Percentiles rank a stretch among this genome's conserved stretches.
These are phyloP conservation scores for Wickerhamiella spandovensis DNA, from an alignment of 805 yeast genomes.

Conservation along the genomic window DNA sequence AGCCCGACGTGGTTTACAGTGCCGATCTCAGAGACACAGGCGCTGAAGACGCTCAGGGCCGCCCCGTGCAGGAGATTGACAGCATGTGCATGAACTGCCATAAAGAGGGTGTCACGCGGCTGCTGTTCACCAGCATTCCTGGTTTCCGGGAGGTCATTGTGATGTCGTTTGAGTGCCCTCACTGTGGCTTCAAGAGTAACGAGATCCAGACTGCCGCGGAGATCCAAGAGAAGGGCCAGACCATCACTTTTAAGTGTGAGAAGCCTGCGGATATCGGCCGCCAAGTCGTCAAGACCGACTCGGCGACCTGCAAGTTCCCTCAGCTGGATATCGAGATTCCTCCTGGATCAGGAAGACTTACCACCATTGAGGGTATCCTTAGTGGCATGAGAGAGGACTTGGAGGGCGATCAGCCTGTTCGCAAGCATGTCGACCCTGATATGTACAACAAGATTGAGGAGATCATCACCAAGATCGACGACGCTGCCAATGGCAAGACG, in stretches of 20 bases:
- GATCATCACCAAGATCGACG: constrained; percentile 45
- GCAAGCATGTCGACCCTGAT: constrained; percentile 65
- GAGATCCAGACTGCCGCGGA: constrained; percentile 94
- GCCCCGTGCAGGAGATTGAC: constrained; percentile 90
- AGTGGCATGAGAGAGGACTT: constrained; percentile 75
- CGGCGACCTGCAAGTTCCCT: constrained; percentile 62
- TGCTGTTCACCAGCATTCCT: constrained; percentile 81
- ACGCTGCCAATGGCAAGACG: constrained; percentile 51
- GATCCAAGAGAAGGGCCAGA: constrained; percentile 78
- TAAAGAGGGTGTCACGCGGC: constrained; percentile 67
- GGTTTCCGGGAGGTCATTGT: constrained; percentile 78
- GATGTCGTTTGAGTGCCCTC: constrained; percentile 94
- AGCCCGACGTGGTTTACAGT: constrained; percentile 30
- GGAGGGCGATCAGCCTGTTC: constrained; percentile 62
- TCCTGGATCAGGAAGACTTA: constrained; percentile 83
- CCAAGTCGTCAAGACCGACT: constrained; percentile 84
- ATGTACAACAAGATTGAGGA: constrained; percentile 60
- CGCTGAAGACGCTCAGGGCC: constrained; percentile 72
- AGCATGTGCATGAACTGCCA: constrained; percentile 95
- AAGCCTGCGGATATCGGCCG: constrained; percentile 62
- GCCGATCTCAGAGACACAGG: constrained; percentile 53
- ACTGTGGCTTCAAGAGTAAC: constrained; percentile 79
- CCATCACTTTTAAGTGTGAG: constrained; percentile 58
- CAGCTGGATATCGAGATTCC: constrained; percentile 93
- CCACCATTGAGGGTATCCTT: constrained; percentile 83